A percentile compares a stretch with the other conserved stretches of the same genome.
Evolutionary conservation across 192 early-diverging fungal species (phyloP).

Genomic region (Coemansia sp.): DNA sequence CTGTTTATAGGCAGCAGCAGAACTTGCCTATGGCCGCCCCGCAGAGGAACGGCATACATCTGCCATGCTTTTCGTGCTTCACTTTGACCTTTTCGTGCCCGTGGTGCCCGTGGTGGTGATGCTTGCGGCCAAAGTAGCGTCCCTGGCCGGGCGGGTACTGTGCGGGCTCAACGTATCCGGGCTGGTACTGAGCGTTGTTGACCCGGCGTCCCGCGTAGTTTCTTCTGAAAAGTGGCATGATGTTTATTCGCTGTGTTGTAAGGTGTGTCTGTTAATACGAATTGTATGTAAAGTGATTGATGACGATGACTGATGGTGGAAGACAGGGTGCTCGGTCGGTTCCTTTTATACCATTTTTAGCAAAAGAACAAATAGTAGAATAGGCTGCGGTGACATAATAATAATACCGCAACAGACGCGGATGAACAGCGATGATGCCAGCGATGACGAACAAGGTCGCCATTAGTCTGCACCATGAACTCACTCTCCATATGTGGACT

Average conservation of each 20-base stretch:
- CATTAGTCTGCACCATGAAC: too few species aligned
- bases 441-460: too few species aligned
- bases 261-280: too few species aligned
- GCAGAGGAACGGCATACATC: conserved; percentile 16
- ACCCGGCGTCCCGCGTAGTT: background rate
- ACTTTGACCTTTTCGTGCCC: background rate
- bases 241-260: too few species aligned
- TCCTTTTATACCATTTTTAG: background rate
- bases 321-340: background rate
- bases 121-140: background rate
- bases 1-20: conserved; percentile 2
- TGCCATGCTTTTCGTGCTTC: conserved; percentile 4
- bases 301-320: background rate
- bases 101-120: conserved; percentile 5
- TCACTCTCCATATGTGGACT: too few species aligned
- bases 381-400: too few species aligned
- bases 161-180: conserved; percentile 7
- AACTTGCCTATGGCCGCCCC: conserved; percentile 1
- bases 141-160: conserved; percentile 6
- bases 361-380: background rate
- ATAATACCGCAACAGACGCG: too few species aligned
- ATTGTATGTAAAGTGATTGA: background rate
- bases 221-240: background rate
- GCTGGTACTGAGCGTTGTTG: background rate
- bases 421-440: too few species aligned